Conservation (phyloP, 768 basidiomycete species). For the Suillus americanus region DNA sequence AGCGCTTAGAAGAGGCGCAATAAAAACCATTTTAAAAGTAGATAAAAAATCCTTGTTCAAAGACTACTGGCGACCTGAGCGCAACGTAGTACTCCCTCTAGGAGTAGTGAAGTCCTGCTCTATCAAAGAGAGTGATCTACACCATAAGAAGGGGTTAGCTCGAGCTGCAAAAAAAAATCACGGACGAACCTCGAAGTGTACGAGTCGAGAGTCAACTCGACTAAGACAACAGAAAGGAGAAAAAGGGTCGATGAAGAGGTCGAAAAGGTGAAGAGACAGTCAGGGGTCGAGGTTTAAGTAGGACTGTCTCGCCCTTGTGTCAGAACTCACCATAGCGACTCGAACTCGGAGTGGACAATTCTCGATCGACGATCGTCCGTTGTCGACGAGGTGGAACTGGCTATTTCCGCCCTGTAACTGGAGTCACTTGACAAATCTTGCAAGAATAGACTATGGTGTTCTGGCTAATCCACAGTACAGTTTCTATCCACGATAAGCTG, state of each 20-base stretch:
- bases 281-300: constrained; percentile 10
- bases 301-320: constrained; percentile 1
- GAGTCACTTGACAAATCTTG: neutral
- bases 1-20: constrained; percentile 54
- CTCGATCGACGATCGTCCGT: constrained; percentile 9
- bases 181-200: constrained; percentile 44
- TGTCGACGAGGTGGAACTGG: constrained; percentile 4
- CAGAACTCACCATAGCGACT: constrained; percentile 16
- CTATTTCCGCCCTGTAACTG: neutral
- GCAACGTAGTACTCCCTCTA: constrained; percentile 58
- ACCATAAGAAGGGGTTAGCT: constrained; percentile 10
- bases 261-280: constrained; percentile 7
- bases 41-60: constrained; percentile 45
- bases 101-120: constrained; percentile 53
- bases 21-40: constrained; percentile 56
- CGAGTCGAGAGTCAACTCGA: constrained; percentile 71
- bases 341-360: neutral
- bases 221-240: constrained; percentile 39
- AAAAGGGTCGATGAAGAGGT: constrained; percentile 29
- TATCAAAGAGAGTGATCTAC: constrained; percentile 78
- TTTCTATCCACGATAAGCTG: neutral
- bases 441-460: neutral
- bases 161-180: constrained; percentile 4
- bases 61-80: constrained; percentile 42
- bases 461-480: neutral